Percentiles rank a stretch among this genome's conserved stretches.
Evolutionary conservation across 257 asterid genomes (phyloP).

Genomic region (Petrea volubilis): DNA sequence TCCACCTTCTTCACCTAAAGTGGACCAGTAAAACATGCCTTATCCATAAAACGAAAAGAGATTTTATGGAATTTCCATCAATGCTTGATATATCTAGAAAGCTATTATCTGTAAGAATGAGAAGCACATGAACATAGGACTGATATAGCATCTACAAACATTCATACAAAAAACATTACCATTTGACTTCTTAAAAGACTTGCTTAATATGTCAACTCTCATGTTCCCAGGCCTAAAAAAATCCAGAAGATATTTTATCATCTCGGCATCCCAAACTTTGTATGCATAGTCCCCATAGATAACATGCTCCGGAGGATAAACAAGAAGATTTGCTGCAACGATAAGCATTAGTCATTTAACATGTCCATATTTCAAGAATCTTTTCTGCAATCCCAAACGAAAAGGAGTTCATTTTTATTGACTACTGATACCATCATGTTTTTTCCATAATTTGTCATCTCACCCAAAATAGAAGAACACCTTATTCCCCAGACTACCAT

Average conservation of each 20-base stretch:
- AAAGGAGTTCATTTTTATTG: neutral
- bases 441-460: neutral
- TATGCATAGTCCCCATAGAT: slow-evolving; percentile 90
- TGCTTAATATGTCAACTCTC: slow-evolving; percentile 84
- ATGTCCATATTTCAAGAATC: slow-evolving; percentile 2
- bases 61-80: neutral
- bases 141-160: slow-evolving; percentile 6
- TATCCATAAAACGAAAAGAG: neutral
- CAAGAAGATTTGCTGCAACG: slow-evolving; percentile 80
- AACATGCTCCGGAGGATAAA: slow-evolving; percentile 86
- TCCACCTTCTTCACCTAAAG: slow-evolving; percentile 16
- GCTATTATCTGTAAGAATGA: slow-evolving; percentile 12
- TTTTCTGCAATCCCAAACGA: neutral
- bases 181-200: slow-evolving; percentile 59
- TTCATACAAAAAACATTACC: slow-evolving; percentile 44
- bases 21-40: no score
- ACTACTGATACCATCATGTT: neutral
- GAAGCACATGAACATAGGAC: neutral
- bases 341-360: slow-evolving; percentile 22
- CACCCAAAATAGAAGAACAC: slow-evolving; percentile 17
- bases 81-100: neutral
- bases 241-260: slow-evolving; percentile 63
- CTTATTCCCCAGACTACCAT: neutral
- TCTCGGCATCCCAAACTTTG: slow-evolving; percentile 79
- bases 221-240: slow-evolving; percentile 91